Evolutionary conservation across 768 basidiomycete species (phyloP), one percentile per base, ranked within the genome.

Genomic region (Astraeus odoratus): DNA sequence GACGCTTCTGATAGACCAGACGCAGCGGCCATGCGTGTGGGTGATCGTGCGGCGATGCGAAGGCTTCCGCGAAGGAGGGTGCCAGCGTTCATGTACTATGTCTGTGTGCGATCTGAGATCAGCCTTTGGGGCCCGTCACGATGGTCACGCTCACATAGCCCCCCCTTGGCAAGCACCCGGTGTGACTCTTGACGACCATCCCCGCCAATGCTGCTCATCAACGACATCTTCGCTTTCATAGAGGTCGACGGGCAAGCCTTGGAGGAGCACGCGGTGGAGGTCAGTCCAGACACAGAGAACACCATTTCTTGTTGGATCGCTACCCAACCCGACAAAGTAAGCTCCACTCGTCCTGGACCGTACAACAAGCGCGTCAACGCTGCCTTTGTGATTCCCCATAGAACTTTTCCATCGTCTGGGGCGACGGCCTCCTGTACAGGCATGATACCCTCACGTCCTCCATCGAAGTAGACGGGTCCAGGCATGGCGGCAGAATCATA

Each of bases 11-110:
- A n/a, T n/a, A n/a, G n/a, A n/a, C n/a, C n/a, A n/a, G 92, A 95
- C 5, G 97, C 93, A 3, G 94, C 90, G 15, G 97, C 83, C 10
- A 97, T 66, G 30, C 30, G n/a, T n/a, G n/a, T n/a, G n/a, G n/a
- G n/a, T n/a, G n/a, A n/a, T n/a, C n/a, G n/a, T n/a, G n/a, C n/a
- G n/a, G n/a, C n/a, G n/a, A n/a, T n/a, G n/a, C n/a, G n/a, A n/a
- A n/a, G n/a, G n/a, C n/a, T n/a, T n/a, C n/a, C n/a, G n/a, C n/a
- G n/a, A n/a, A n/a, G n/a, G n/a, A n/a, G n/a, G n/a, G n/a, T n/a
- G n/a, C n/a, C n/a, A n/a, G n/a, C n/a, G n/a, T n/a, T n/a, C n/a
- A n/a, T n/a, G n/a, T n/a, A n/a, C n/a, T n/a, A n/a, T n/a, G n/a
- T n/a, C n/a, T n/a, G n/a, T n/a, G n/a, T n/a, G n/a, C n/a, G n/a